Evolutionary conservation across 805 yeast genomes (phyloP).

Genomic region (Lipomyces spencermartinsiae): DNA sequence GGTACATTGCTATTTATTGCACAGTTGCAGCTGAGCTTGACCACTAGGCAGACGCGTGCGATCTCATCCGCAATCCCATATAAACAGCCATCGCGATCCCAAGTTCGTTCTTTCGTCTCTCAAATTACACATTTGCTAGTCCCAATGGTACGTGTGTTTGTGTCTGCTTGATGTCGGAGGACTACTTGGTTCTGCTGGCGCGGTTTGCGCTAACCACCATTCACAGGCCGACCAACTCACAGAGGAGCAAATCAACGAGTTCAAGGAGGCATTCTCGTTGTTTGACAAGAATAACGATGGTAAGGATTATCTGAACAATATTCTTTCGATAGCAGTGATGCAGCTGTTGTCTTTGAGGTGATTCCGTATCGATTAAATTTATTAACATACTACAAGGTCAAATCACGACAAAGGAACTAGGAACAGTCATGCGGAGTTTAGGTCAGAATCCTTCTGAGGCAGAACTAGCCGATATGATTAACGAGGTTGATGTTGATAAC

Average conservation of each 20-base stretch:
- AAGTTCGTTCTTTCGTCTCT: not conserved
- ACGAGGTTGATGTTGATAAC: constrained; percentile 94
- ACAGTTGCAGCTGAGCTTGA: not conserved
- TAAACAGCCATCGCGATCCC: not conserved
- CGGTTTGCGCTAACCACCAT: not conserved
- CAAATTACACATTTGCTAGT: not conserved
- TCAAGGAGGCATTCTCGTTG: constrained; percentile 96
- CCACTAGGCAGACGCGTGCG: not conserved
- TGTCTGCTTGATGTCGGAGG: not conserved
- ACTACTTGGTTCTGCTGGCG: not conserved
- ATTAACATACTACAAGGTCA: constrained; percentile 48
- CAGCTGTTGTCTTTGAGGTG: not conserved
- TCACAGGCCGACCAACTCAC: constrained; percentile 80
- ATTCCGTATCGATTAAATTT: not conserved
- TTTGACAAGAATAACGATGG: constrained; percentile 98
- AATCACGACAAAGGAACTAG: constrained; percentile 93
- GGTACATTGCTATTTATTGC: too few species aligned
- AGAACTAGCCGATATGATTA: constrained; percentile 95
- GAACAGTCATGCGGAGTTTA: constrained; percentile 98
- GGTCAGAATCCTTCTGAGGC: constrained; percentile 97
- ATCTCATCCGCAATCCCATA: not conserved
- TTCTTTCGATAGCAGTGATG: not conserved
- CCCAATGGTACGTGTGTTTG: not conserved
- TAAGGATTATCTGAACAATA: constrained; percentile 18
- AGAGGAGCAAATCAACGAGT: constrained; percentile 95